These are phyloP conservation scores for Evernia prunastri DNA, from an alignment of 495 filamentous ascomycete genomes.

Conservation along the genomic window DNA sequence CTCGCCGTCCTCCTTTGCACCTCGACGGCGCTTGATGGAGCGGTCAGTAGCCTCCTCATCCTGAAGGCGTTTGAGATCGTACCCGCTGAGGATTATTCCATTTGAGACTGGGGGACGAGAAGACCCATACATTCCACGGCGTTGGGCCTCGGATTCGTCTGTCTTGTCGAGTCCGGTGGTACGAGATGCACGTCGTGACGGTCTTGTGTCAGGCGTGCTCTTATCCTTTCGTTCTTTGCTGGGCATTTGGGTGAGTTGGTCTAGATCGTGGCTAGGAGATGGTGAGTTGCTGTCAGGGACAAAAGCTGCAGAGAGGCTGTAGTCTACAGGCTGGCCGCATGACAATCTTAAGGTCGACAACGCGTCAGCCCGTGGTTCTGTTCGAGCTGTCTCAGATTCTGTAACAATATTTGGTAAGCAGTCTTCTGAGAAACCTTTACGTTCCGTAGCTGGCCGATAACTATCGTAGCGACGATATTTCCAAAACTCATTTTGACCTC, in stretches of 20 bases:
- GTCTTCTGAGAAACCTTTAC: neutral
- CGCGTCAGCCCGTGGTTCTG: neutral
- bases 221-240: neutral
- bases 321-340: neutral
- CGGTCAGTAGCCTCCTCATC: neutral
- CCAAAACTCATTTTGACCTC: neutral
- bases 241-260: neutral
- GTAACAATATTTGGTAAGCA: neutral
- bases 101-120: neutral
- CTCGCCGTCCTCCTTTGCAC: neutral
- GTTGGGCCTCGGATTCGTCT: neutral
- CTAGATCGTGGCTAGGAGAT: neutral
- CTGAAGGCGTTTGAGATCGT: neutral
- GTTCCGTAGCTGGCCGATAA: neutral
- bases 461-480: neutral
- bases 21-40: neutral
- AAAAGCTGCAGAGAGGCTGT: neutral
- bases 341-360: neutral
- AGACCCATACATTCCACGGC: neutral
- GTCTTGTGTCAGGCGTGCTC: neutral
- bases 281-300: neutral
- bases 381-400: neutral
- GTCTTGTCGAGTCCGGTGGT: neutral
- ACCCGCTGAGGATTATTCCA: too few species aligned
- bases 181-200: neutral